Evolutionary conservation across 768 basidiomycete genomes (phyloP).

Genomic region (Holtermanniella nyarrowii): DNA sequence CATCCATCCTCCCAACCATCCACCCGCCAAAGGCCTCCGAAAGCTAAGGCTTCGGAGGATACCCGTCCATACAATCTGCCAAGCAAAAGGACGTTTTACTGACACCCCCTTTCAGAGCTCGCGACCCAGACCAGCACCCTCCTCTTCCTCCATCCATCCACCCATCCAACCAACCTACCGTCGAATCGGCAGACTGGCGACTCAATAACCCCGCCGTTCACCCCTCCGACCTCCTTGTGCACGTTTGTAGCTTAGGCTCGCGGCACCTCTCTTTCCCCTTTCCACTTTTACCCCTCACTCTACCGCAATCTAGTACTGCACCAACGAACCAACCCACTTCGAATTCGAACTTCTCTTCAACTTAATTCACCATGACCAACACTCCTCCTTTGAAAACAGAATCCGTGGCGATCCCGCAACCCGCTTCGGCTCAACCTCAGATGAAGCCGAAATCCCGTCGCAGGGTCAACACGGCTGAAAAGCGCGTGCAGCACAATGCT

Average conservation of each 20-base stretch:
- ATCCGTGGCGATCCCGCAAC: background rate
- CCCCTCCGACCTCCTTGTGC: slow-evolving; percentile 37
- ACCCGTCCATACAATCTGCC: too few species aligned
- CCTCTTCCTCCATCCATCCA: slow-evolving; percentile 5
- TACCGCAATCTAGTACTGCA: slow-evolving; percentile 1
- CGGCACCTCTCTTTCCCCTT: slow-evolving; percentile 28
- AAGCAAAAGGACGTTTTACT: too few species aligned
- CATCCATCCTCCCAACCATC: too few species aligned
- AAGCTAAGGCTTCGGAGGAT: too few species aligned
- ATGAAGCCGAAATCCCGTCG: slow-evolving; percentile 57
- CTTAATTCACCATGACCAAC: background rate
- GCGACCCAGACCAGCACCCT: slow-evolving; percentile 40
- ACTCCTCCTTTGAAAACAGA: background rate
- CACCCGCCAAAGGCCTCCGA: too few species aligned
- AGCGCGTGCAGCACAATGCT: slow-evolving; percentile 92
- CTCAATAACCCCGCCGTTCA: slow-evolving; percentile 10
- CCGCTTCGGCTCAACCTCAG: slow-evolving; percentile 1
- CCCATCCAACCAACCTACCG: slow-evolving; percentile 7
- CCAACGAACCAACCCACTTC: background rate
- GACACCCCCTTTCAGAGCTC: too few species aligned
- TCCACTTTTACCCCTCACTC: background rate
- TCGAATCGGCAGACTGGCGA: slow-evolving; percentile 12
- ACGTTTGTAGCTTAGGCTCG: slow-evolving; percentile 40
- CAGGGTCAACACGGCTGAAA: slow-evolving; percentile 91
- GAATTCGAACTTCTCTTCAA: slow-evolving; percentile 2